Evolutionary conservation across 495 filamentous ascomycete species (phyloP).

Genomic region (Aspergillus cristatus): DNA sequence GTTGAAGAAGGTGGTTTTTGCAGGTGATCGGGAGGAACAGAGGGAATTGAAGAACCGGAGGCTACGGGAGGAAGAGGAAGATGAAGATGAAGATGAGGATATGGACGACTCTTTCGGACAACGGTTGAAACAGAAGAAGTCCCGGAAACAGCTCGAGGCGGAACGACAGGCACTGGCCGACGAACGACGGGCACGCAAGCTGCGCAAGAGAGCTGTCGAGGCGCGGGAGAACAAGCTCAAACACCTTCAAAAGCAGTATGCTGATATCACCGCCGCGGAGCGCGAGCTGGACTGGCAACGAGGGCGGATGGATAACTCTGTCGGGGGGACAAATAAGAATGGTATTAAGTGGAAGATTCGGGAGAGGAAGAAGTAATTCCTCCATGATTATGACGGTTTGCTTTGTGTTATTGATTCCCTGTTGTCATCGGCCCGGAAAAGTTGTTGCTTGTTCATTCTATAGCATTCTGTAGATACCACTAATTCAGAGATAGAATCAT

Average conservation of each 20-base stretch:
- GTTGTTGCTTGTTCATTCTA: conserved; percentile 3
- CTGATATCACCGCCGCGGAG: conserved; percentile 63
- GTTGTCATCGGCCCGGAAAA: conserved; percentile 5
- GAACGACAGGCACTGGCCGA: conserved; percentile 34
- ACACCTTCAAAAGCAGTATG: conserved; percentile 57
- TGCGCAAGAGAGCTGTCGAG: conserved; percentile 41
- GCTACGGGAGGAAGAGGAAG: conserved; percentile 11
- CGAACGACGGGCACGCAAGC: conserved; percentile 33
- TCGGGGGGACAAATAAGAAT: conserved; percentile 70
- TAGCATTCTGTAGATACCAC: conserved; percentile 6
- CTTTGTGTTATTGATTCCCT: not conserved
- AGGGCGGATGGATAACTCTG: conserved; percentile 70
- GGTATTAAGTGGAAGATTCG: conserved; percentile 77
- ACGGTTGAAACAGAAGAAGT: conserved; percentile 22
- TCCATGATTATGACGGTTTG: not conserved
- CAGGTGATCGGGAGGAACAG: conserved; percentile 44
- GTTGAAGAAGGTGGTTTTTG: conserved; percentile 47
- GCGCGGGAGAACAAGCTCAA: conserved; percentile 47
- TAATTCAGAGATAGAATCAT: conserved; percentile 2
- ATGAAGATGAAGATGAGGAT: conserved; percentile 21
- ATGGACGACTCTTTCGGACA: conserved; percentile 18
- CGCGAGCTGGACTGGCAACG: conserved; percentile 67
- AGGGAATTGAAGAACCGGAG: conserved; percentile 21
- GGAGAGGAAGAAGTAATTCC: conserved; percentile 54
- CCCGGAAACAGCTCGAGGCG: conserved; percentile 30